Conservation (phyloP, 2,329 filamentous ascomycete genomes). For the Colletotrichum nymphaeae region DNA sequence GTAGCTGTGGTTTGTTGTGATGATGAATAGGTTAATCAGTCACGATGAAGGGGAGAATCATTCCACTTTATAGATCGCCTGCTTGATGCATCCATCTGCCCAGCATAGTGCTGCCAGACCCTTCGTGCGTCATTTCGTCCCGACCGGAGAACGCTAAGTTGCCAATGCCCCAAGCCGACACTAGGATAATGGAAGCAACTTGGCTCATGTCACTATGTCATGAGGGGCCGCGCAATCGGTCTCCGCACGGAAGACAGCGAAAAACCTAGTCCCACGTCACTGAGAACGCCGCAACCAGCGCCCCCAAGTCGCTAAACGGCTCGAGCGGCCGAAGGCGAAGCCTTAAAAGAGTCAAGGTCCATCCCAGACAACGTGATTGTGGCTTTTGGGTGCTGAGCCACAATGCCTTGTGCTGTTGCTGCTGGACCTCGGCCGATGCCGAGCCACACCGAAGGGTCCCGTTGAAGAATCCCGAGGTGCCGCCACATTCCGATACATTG, state of each 20-base stretch:
- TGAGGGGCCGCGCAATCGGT: constrained; percentile 27
- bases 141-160: constrained; percentile 19
- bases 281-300: neutral
- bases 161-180: constrained; percentile 12
- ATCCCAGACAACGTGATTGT: neutral
- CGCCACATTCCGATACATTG: neutral
- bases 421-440: neutral
- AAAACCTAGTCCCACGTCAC: constrained; percentile 27
- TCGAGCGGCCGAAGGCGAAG: neutral
- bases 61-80: neutral
- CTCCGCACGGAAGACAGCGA: constrained; percentile 4
- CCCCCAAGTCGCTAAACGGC: constrained; percentile 11
- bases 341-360: neutral
- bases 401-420: neutral
- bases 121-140: constrained; percentile 31
- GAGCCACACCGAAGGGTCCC: constrained; percentile 3
- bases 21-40: neutral
- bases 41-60: neutral
- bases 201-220: constrained; percentile 32
- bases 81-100: neutral
- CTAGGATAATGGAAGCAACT: constrained; percentile 4
- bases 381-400: constrained; percentile 19
- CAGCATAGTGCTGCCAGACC: constrained; percentile 7
- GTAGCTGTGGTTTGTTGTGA: neutral
- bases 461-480: neutral